Evolutionary conservation across 495 filamentous ascomycete species (phyloP), one percentile per base, ranked within the genome.

Genomic region (Xylaria scruposa): DNA sequence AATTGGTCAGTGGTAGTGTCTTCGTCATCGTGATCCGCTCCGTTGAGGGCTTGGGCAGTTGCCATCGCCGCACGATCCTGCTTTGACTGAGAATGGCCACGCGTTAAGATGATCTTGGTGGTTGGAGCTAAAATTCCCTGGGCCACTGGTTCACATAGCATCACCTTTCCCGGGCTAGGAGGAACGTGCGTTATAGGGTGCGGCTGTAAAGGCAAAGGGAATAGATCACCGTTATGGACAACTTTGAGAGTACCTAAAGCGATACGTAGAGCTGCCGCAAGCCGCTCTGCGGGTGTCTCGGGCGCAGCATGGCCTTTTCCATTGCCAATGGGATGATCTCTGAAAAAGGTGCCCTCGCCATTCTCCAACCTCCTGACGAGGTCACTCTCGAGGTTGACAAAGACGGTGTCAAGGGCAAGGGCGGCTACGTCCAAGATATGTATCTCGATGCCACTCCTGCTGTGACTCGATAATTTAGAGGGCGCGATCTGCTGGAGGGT

Each of bases 181-280:
- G 91, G 90, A 17, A 91, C 92, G 82, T 94, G 94, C 46, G 93
- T 98, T 73, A 96, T 93, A 12, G 94, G 92, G 81, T 97, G 94
- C n/a, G 92, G 87, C 21, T 92, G 91, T 24, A 97, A 82, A 6
- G 93, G 93, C 49, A 99, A 84, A 1, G 93, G 91, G 70, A 99
- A 88, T 53, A 94, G 81, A 77, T 98, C 96, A 2, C 93, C 94
- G 17, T 89, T 86, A 77, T 97, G 96, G 15, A 97, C 88, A 19
- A 99, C 85, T 53, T 90, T 90, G 33, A 93, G 85, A 10, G 87
- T 85, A 19, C 86, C 83, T 53, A 97, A 80, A 3, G 94, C 92
- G 64, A 91, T 88, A 24, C 93, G 89, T 36, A 98, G 87, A n/a
- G 93, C 93, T 66, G 90, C 85, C 29, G 89, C 93, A 75, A 97